Percentiles rank a stretch among this genome's conserved stretches.
These are phyloP conservation scores for Hippophae gyantsensis DNA, from an alignment of 306 rosid species.

Conservation along the genomic window DNA sequence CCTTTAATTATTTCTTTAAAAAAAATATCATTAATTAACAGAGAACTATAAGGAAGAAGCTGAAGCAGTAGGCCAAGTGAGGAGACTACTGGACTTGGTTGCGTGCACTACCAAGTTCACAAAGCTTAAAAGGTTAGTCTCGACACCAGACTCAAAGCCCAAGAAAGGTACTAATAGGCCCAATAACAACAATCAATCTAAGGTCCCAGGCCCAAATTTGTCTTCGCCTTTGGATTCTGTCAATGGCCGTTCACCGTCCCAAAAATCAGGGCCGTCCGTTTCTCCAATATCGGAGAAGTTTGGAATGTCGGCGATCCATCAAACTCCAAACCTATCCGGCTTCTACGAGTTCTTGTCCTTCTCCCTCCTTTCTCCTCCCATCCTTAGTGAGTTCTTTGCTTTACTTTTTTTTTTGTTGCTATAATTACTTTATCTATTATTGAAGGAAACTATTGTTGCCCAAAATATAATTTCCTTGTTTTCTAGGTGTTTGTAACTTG, in stretches of 20 bases:
- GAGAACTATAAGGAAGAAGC: conserved; percentile 62
- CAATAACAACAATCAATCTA: conserved; percentile 5
- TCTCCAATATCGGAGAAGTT: conserved; percentile 59
- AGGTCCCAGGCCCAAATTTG: conserved; percentile 23
- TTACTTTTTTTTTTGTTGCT: conserved; percentile 1
- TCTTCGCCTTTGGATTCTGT: conserved; percentile 33
- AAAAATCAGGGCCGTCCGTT: conserved; percentile 24
- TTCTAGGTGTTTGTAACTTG: not conserved
- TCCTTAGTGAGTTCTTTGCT: conserved; percentile 41
- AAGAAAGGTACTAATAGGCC: conserved; percentile 39
- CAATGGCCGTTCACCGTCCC: conserved; percentile 27
- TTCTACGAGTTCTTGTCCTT: conserved; percentile 87
- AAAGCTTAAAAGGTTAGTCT: conserved; percentile 45
- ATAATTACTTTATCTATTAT: not conserved
- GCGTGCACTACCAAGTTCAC: conserved; percentile 67
- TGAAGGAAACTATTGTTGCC: not conserved
- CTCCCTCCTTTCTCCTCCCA: conserved; percentile 63
- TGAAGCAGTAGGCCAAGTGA: conserved; percentile 55
- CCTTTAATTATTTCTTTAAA: too few relatives aligned
- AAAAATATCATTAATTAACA: conserved; percentile 3
- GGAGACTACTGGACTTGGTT: conserved; percentile 67
- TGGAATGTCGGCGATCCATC: conserved; percentile 86
- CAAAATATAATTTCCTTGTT: not conserved
- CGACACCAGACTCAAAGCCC: conserved; percentile 48
- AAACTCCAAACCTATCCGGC: conserved; percentile 82